Percentiles rank a stretch among this genome's conserved stretches.
These are phyloP conservation scores for Phlebopus sp. DNA, from an alignment of 1,284 basidiomycete species.

Conservation along the genomic window DNA sequence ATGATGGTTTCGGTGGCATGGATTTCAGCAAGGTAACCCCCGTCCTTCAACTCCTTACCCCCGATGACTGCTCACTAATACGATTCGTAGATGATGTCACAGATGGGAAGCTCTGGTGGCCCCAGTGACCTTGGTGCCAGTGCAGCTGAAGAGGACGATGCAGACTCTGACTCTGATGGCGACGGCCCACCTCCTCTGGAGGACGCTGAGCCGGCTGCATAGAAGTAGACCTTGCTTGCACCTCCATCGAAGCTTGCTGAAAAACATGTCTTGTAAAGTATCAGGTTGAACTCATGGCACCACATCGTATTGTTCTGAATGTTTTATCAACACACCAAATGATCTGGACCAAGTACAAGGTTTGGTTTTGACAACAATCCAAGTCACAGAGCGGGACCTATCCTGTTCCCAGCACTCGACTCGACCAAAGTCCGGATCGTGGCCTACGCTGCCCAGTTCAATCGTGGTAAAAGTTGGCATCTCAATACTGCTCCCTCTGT, in stretches of 20 bases:
- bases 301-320: not conserved
- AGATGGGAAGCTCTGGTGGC: conserved; percentile 48
- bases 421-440: not conserved
- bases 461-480: not conserved
- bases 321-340: not conserved
- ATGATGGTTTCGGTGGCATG: conserved; percentile 51
- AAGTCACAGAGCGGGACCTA: too few relatives aligned
- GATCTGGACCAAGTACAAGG: not conserved
- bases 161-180: conserved; percentile 54
- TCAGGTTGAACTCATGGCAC: not conserved
- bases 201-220: conserved; percentile 43
- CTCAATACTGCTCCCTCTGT: not conserved
- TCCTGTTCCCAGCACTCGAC: too few relatives aligned
- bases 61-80: conserved; percentile 14
- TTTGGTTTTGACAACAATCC: not conserved
- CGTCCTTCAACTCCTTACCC: not conserved
- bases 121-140: conserved; percentile 36
- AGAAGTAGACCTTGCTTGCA: not conserved
- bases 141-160: conserved; percentile 36
- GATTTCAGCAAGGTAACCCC: conserved; percentile 58
- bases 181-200: conserved; percentile 78
- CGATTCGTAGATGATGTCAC: conserved; percentile 58
- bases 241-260: not conserved
- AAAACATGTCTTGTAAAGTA: conserved; percentile 8
- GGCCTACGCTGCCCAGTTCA: not conserved